phyloP scores from a whole-genome alignment of 176 grass and related monocot genomes.

The Aechmea fasciata region DNA sequence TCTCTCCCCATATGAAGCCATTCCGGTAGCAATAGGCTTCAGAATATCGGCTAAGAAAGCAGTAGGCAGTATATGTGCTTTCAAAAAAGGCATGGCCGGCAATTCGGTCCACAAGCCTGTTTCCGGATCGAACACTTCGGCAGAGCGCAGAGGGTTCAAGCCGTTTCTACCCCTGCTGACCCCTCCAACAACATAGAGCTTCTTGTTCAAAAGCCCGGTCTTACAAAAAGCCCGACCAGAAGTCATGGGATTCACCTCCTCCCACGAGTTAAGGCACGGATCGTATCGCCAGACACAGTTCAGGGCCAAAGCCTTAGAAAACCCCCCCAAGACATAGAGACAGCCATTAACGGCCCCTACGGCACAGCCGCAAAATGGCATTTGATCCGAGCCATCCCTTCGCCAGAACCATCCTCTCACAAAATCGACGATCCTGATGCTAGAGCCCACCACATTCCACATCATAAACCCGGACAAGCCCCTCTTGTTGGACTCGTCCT shows the following conservation, averaged over 20 bases:
- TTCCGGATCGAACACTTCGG: conserved; percentile 75
- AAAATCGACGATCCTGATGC: conserved; percentile 67
- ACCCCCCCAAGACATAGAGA: conserved; percentile 71
- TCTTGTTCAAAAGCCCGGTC: conserved; percentile 52
- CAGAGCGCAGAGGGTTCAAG: conserved; percentile 57
- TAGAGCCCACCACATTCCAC: conserved; percentile 66
- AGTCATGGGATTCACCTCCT: conserved; percentile 60
- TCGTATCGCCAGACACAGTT: conserved; percentile 65
- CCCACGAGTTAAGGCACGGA: conserved; percentile 61
- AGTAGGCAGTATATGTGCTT: conserved; percentile 54
- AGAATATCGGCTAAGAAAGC: conserved; percentile 77
- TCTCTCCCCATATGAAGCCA: conserved; percentile 46
- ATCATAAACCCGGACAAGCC: conserved; percentile 34
- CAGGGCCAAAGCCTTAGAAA: conserved; percentile 60
- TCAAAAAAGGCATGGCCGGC: conserved; percentile 70
- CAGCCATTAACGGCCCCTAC: conserved; percentile 48
- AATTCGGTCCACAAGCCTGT: conserved; percentile 50
- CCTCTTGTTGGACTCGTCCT: conserved; percentile 37
- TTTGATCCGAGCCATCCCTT: conserved; percentile 33
- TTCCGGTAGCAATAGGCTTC: conserved; percentile 76
- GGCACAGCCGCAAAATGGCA: conserved; percentile 65
- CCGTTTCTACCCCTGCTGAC: conserved; percentile 50
- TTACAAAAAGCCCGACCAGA: conserved; percentile 82
- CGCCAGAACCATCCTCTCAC: conserved; percentile 57
- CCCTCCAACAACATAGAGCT: conserved; percentile 83